A percentile compares a stretch with the other conserved stretches of the same genome.
Evolutionary conservation across 805 yeast genomes (phyloP).

Genomic region (Ogataea trehalophila): DNA sequence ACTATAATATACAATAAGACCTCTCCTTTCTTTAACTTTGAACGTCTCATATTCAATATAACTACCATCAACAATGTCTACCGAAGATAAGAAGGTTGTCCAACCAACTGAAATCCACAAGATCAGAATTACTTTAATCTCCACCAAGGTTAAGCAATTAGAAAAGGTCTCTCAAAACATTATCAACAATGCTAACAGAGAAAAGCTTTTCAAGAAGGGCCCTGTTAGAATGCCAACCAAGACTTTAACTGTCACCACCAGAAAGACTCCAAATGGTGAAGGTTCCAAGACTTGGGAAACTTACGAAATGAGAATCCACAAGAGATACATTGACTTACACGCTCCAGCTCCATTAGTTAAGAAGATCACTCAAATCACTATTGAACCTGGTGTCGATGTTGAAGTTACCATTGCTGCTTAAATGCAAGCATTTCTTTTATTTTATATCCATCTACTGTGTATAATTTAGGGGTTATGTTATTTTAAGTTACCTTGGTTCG

Average conservation of each 20-base stretch:
- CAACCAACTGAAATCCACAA: constrained; percentile 82
- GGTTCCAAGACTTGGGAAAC: constrained; percentile 99
- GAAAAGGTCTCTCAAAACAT: constrained; percentile 94
- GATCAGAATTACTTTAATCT: constrained; percentile 98
- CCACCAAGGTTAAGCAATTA: constrained; percentile 97
- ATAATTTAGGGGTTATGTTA: neutral
- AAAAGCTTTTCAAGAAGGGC: constrained; percentile 90
- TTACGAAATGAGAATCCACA: constrained; percentile 99
- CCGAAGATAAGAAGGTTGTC: constrained; percentile 81
- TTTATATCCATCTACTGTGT: neutral
- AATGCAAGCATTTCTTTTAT: constrained; percentile 21
- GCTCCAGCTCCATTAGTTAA: constrained; percentile 92
- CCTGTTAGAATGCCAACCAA: constrained; percentile 99
- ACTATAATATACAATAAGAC: neutral
- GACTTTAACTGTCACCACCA: constrained; percentile 96
- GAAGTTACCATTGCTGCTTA: constrained; percentile 88
- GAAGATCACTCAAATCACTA: constrained; percentile 95
- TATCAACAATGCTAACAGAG: constrained; percentile 78
- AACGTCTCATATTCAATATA: constrained; percentile 32
- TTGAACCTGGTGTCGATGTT: constrained; percentile 99
- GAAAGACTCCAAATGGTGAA: constrained; percentile 99
- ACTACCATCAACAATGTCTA: constrained; percentile 54
- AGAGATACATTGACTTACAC: constrained; percentile 97
- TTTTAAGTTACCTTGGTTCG: neutral
- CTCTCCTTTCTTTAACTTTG: constrained; percentile 20